phyloP scores from a whole-genome alignment of 768 basidiomycete genomes.

The Boletus sensibilis region DNA sequence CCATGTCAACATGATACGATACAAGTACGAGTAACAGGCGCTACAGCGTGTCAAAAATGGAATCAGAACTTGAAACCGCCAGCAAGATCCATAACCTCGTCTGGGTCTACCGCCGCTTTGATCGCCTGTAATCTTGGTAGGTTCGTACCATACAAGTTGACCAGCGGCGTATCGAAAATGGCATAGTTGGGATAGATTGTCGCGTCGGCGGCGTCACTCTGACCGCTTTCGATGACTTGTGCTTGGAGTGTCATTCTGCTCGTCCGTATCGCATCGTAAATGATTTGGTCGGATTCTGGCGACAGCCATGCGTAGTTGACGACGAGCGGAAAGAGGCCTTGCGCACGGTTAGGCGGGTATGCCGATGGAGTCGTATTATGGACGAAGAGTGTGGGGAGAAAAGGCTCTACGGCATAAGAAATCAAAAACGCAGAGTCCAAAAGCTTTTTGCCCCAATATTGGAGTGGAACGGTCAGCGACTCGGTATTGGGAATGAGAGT shows the following conservation, averaged over 20 bases:
- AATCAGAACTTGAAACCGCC: slow-evolving; percentile 56
- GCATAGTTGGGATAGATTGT: slow-evolving; percentile 60
- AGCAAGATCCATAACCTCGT: slow-evolving; percentile 59
- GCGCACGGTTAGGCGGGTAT: slow-evolving; percentile 43
- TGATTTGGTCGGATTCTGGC: background rate
- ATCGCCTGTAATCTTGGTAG: slow-evolving; percentile 36
- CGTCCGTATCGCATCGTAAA: slow-evolving; percentile 38
- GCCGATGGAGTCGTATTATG: slow-evolving; percentile 41
- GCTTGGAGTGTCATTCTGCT: slow-evolving; percentile 39
- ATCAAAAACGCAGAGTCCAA: background rate
- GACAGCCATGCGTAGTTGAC: slow-evolving; percentile 35
- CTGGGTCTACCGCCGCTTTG: slow-evolving; percentile 50
- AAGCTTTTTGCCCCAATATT: slow-evolving; percentile 14
- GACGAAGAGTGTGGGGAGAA: slow-evolving; percentile 42
- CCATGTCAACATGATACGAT: background rate
- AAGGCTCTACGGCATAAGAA: slow-evolving; percentile 45
- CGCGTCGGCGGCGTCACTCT: slow-evolving; percentile 23
- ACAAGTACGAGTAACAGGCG: background rate
- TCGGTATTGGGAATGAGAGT: background rate
- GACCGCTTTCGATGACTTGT: slow-evolving; percentile 40
- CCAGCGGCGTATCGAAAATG: slow-evolving; percentile 47
- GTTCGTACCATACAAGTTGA: slow-evolving; percentile 48
- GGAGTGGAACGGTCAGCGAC: slow-evolving; percentile 1
- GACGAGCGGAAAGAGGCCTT: slow-evolving; percentile 42
- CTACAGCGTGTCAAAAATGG: background rate